Percentiles rank a stretch among this genome's conserved stretches.
Evolutionary conservation across 768 basidiomycete genomes (phyloP).

Genomic region (Rickenella mellea): DNA sequence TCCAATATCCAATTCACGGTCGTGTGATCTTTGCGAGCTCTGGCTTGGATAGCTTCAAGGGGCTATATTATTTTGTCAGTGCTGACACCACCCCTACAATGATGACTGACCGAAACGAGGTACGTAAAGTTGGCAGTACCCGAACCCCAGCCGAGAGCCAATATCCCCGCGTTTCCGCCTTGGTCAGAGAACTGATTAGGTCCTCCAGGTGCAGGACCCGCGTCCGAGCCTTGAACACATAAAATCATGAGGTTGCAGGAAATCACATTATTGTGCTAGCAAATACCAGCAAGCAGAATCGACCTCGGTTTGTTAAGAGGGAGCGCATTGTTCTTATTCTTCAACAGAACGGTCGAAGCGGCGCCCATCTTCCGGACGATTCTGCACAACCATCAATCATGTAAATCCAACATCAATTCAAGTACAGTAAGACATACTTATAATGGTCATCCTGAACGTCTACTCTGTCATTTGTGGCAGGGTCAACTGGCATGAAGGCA

Average conservation of each 20-base stretch:
- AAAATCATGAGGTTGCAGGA: constrained; percentile 12
- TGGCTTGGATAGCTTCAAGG: constrained; percentile 68
- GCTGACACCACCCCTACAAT: not conserved
- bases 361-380: constrained; percentile 67
- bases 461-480: constrained; percentile 46
- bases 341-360: constrained; percentile 66
- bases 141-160: constrained; percentile 92
- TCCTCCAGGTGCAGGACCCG: constrained; percentile 53
- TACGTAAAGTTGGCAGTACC: constrained; percentile 77
- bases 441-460: constrained; percentile 66
- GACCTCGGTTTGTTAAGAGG: constrained; percentile 52
- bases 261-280: constrained; percentile 28
- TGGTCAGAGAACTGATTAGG: constrained; percentile 64
- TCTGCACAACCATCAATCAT: not conserved
- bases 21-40: constrained; percentile 59
- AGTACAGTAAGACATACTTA: constrained; percentile 11
- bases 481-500: constrained; percentile 43
- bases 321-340: constrained; percentile 51
- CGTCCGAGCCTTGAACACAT: constrained; percentile 34
- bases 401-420: not conserved
- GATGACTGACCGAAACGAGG: constrained; percentile 52
- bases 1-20: constrained; percentile 59
- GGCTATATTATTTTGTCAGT: constrained; percentile 36
- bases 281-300: constrained; percentile 52
- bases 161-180: constrained; percentile 53